Evolutionary conservation across 2,329 filamentous ascomycete genomes (phyloP).

Genomic region (Apiospora kogelbergensis): DNA sequence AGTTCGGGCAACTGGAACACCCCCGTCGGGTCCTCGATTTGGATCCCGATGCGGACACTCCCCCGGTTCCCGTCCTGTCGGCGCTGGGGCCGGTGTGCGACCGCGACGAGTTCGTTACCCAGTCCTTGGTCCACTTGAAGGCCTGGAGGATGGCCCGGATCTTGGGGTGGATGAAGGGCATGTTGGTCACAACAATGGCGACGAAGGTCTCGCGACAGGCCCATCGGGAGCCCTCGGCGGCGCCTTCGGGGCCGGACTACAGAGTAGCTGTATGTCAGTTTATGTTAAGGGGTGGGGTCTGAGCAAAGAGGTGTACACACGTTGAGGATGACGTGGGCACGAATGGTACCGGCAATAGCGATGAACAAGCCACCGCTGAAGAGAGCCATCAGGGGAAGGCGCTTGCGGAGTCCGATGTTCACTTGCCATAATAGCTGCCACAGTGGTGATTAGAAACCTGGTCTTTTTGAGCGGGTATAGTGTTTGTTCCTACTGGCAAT

Average conservation of each 20-base stretch:
- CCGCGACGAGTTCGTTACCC: conserved; percentile 7
- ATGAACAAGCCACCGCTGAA: conserved; percentile 50
- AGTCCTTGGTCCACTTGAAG: conserved; percentile 1
- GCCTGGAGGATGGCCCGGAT: conserved; percentile 16
- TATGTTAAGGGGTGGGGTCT: neutral
- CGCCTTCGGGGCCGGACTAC: conserved; percentile 21
- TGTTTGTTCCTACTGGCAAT: conserved; percentile 34
- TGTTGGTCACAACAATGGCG: conserved; percentile 37
- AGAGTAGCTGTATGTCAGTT: neutral
- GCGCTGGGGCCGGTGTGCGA: conserved; percentile 18
- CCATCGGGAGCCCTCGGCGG: conserved; percentile 27
- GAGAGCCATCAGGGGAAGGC: conserved; percentile 43
- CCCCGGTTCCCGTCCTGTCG: conserved; percentile 17
- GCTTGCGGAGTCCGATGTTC: conserved; percentile 37
- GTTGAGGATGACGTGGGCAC: conserved; percentile 44
- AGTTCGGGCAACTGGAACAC: neutral
- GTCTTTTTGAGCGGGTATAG: neutral
- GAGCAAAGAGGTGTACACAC: conserved; percentile 12
- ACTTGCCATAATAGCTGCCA: conserved; percentile 44
- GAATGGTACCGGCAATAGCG: conserved; percentile 46
- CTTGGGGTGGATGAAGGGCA: conserved; percentile 24
- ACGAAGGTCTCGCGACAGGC: conserved; percentile 40
- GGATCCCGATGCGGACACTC: conserved; percentile 13
- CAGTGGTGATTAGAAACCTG: neutral
- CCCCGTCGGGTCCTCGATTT: neutral